Conservation (phyloP, 225 moss, liverwort and hornwort genomes). For the Climacium dendroides region DNA sequence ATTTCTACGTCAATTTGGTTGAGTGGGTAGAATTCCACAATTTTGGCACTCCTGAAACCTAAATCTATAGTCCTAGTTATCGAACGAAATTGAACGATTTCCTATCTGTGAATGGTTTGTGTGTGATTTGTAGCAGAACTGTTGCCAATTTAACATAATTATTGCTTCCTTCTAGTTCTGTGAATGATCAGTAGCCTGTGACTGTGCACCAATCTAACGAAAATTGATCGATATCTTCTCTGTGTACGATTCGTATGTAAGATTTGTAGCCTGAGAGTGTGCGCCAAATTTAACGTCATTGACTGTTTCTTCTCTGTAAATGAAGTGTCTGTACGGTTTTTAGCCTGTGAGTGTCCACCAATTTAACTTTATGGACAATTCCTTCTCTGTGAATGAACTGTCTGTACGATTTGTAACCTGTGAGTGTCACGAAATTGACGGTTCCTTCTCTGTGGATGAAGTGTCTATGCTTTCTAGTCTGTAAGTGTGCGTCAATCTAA, state of each 20-base stretch:
- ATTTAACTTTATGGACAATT: neutral
- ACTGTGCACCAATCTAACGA: neutral
- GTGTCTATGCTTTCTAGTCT: neutral
- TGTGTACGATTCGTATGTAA: neutral
- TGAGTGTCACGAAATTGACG: neutral
- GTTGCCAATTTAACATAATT: neutral
- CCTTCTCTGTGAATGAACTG: neutral
- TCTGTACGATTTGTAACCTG: neutral
- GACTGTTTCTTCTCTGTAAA: neutral
- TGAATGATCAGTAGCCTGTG: neutral
- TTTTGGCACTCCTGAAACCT: neutral
- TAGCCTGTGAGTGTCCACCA: neutral
- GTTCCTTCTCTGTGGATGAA: neutral
- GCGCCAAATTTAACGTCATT: neutral
- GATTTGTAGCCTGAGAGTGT: neutral
- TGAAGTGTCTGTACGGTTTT: neutral
- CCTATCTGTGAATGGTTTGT: no score
- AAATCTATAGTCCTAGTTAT: neutral
- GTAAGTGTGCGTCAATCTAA: neutral
- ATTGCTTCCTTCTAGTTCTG: neutral
- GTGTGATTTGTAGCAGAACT: neutral
- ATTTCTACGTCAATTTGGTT: neutral
- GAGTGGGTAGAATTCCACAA: neutral
- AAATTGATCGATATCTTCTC: neutral
- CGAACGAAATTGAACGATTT: no score